Conservation (phyloP, 1,139 yeast species). For the Hemisphaericaspora lyxosophila region DNA sequence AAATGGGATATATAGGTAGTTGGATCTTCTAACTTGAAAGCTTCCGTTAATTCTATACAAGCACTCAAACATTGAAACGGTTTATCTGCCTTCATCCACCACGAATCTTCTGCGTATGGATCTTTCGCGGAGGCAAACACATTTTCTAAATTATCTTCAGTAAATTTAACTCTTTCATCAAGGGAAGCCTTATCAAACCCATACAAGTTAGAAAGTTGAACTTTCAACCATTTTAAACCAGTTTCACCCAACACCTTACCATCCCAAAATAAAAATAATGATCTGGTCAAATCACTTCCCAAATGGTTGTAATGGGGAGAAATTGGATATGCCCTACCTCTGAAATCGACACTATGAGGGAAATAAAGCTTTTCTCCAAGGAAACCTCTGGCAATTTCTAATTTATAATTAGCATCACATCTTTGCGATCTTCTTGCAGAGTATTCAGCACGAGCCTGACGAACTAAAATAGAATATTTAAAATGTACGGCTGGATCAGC, state of each 20-base stretch:
- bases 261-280: conserved; percentile 83
- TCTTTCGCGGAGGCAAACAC: conserved; percentile 66
- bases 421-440: conserved; percentile 78
- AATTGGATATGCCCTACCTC: conserved; percentile 95
- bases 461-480: conserved; percentile 65
- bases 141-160: conserved; percentile 65
- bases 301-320: conserved; percentile 80
- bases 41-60: conserved; percentile 76
- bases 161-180: conserved; percentile 69
- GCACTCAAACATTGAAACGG: conserved; percentile 96
- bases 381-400: conserved; percentile 93
- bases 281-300: conserved; percentile 89
- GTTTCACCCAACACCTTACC: conserved; percentile 72
- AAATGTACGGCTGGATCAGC: conserved; percentile 72
- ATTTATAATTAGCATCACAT: conserved; percentile 89
- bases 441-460: conserved; percentile 56
- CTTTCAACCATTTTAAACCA: conserved; percentile 86
- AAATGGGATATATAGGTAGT: conserved; percentile 71
- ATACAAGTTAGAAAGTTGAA: conserved; percentile 83
- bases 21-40: conserved; percentile 71
- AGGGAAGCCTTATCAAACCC: conserved; percentile 86
- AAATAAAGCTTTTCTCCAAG: conserved; percentile 85
- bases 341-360: conserved; percentile 91
- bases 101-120: conserved; percentile 60
- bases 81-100: conserved; percentile 89